These are phyloP conservation scores for Soucietia sequanensis DNA, from an alignment of 805 yeast genomes.

Conservation along the genomic window DNA sequence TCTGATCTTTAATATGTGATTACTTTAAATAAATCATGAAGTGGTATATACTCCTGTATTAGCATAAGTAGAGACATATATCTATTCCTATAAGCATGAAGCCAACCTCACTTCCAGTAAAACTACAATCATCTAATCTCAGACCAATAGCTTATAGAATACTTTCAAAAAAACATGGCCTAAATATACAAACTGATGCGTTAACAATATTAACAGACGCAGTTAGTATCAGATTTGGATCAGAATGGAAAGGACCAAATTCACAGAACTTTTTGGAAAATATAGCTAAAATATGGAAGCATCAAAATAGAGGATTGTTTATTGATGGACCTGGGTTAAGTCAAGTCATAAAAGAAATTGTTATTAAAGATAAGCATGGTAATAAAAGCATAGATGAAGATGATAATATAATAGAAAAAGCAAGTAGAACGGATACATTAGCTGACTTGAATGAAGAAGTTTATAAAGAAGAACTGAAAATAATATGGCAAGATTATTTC, in stretches of 20 bases:
- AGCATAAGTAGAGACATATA: too few species aligned
- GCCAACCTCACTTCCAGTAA: slow-evolving; percentile 59
- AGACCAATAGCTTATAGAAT: slow-evolving; percentile 91
- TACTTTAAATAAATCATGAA: too few species aligned
- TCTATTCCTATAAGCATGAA: too few species aligned
- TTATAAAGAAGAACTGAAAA: slow-evolving; percentile 18
- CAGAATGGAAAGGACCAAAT: slow-evolving; percentile 75
- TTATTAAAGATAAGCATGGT: slow-evolving; percentile 12
- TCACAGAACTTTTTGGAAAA: slow-evolving; percentile 70
- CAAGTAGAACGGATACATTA: slow-evolving; percentile 23
- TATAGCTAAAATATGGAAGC: slow-evolving; percentile 81
- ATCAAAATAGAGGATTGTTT: slow-evolving; percentile 83
- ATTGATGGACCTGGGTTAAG: slow-evolving; percentile 72
- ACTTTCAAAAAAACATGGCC: slow-evolving; percentile 87
- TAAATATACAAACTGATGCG: slow-evolving; percentile 86
- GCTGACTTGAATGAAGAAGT: slow-evolving; percentile 10
- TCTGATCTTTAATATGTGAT: too few species aligned
- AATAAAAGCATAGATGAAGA: not conserved
- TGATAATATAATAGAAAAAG: slow-evolving; percentile 10
- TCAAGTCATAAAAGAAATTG: slow-evolving; percentile 60
- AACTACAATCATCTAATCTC: slow-evolving; percentile 74
- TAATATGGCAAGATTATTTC: slow-evolving; percentile 76
- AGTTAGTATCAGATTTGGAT: slow-evolving; percentile 75
- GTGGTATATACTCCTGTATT: too few species aligned
- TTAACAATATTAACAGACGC: slow-evolving; percentile 68